These are phyloP conservation scores for Scheffersomyces lignicola DNA, from an alignment of 1,139 yeast species.

Conservation along the genomic window DNA sequence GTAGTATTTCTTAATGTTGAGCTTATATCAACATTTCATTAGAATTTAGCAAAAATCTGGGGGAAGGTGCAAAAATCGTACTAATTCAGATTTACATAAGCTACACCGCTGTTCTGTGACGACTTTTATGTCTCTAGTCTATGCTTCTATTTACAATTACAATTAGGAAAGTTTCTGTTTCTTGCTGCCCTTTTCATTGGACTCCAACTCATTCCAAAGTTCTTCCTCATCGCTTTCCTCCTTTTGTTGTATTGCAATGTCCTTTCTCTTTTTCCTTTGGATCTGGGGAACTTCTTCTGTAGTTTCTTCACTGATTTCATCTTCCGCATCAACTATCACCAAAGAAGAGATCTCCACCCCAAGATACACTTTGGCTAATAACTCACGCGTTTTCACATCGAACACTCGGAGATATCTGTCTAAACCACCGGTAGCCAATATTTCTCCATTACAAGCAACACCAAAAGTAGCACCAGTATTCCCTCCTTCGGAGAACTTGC, in stretches of 20 bases:
- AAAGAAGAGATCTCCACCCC: conserved; percentile 73
- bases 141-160: conserved; percentile 2
- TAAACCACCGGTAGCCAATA: conserved; percentile 68
- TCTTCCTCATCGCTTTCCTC: conserved; percentile 37
- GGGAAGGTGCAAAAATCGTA: too few relatives aligned
- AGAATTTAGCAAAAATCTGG: too few relatives aligned
- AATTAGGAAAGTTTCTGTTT: conserved; percentile 1
- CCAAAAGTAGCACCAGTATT: conserved; percentile 49
- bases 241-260: conserved; percentile 18
- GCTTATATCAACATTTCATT: too few relatives aligned
- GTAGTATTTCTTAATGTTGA: too few relatives aligned
- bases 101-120: too few relatives aligned
- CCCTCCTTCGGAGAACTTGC: conserved; percentile 44
- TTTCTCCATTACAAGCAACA: conserved; percentile 22
- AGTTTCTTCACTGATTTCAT: conserved; percentile 27
- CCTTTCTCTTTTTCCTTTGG: conserved; percentile 21
- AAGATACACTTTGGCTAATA: conserved; percentile 68
- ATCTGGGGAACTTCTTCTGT: conserved; percentile 17
- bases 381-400: conserved; percentile 56
- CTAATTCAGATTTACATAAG: too few relatives aligned
- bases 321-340: conserved; percentile 50
- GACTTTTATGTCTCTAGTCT: too few relatives aligned
- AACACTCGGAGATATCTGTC: conserved; percentile 84
- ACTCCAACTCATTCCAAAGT: conserved; percentile 39
- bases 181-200: conserved; percentile 20